Base-by-base conservation (phyloP, 2,329 filamentous ascomycete genomes). In the Ceratocystis ficicola region DNA sequence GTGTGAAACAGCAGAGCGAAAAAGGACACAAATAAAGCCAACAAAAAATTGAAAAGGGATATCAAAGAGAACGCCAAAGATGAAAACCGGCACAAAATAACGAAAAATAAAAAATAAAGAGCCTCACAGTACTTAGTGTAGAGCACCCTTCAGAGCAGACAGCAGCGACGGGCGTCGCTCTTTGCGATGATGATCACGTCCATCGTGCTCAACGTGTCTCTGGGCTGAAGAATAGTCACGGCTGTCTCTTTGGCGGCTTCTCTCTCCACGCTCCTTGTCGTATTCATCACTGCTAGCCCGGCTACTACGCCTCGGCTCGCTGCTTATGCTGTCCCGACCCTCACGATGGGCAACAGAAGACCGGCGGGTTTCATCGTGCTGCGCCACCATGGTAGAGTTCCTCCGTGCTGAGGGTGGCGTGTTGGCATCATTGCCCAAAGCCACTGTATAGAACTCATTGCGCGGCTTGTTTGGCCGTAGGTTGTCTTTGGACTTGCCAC, bases 61-160 rank as follows among this genome's bases (percentile, higher is more conserved):
- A 41, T 41, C 36, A 41, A 41, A 41, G 36, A 41, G 36, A 41
- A 41, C 3, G 36, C 15, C 10, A 15, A 41, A 12, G 12, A 41
- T 41, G 36, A 41, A 10, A 41, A 41, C 36, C 1, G 10, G 36
- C 10, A 12, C 4, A 41, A 12, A 41, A 67, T 63, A 59, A 48
- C 48, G 65, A 57, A 63, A 44, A 62, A 12, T 48, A 48, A 46
- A 55, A 20, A 20, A 41, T 12, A 55, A 61, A 69, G 44, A 68
- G 12, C 17, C 22, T 12, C 28, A 50, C 57, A 30, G 82, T 86
- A 73, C 1, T 85, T 82, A 65, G 79, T 80, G 59, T 86, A 70
- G 68, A 86, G 72, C 82, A 3, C 83, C 83, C 36, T 86, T 81
- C 0, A 83, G 80, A 4, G 82, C 83, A 0, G 81, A 82, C 1